Evolutionary conservation across 805 yeast genomes (phyloP).

Genomic region (Yarrowia alimentaria): DNA sequence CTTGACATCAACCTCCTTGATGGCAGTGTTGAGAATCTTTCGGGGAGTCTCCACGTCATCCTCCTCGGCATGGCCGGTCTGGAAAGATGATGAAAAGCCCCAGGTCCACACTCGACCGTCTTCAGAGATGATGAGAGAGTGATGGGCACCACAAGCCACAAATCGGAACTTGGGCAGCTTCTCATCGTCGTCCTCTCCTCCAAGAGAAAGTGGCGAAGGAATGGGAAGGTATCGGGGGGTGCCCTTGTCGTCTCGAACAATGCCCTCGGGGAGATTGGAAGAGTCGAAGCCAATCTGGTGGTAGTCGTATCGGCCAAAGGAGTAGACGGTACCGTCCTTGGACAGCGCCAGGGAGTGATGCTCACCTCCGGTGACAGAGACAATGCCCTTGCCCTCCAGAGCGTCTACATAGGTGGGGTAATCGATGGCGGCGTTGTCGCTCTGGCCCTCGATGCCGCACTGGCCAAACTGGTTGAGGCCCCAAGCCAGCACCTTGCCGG

Average conservation of each 20-base stretch:
- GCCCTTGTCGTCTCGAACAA: slow-evolving; percentile 76
- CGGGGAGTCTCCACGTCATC: slow-evolving; percentile 87
- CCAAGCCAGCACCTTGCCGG: slow-evolving; percentile 79
- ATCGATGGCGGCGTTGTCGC: slow-evolving; percentile 67
- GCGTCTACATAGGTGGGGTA: slow-evolving; percentile 72
- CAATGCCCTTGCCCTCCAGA: slow-evolving; percentile 58
- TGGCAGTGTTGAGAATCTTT: slow-evolving; percentile 89
- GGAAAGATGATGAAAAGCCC: slow-evolving; percentile 98
- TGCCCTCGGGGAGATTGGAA: slow-evolving; percentile 61
- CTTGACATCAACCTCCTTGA: slow-evolving; percentile 68
- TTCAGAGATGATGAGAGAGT: slow-evolving; percentile 77
- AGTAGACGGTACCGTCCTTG: slow-evolving; percentile 66
- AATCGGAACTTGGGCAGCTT: slow-evolving; percentile 53
- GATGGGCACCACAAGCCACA: slow-evolving; percentile 87
- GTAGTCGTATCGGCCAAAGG: slow-evolving; percentile 94
- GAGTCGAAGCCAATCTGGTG: slow-evolving; percentile 81
- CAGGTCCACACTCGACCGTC: slow-evolving; percentile 89
- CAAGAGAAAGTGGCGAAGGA: slow-evolving; percentile 63
- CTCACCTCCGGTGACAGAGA: slow-evolving; percentile 82
- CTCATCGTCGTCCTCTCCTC: slow-evolving; percentile 33
- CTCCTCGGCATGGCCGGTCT: slow-evolving; percentile 92
- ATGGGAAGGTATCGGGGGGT: slow-evolving; percentile 74
- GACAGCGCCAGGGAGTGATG: slow-evolving; percentile 85
- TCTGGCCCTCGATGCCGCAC: slow-evolving; percentile 75
- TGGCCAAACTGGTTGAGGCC: slow-evolving; percentile 97